phyloP scores from a whole-genome alignment of 371 early-diverging fungal genomes.

The Rhizopus delemar region DNA sequence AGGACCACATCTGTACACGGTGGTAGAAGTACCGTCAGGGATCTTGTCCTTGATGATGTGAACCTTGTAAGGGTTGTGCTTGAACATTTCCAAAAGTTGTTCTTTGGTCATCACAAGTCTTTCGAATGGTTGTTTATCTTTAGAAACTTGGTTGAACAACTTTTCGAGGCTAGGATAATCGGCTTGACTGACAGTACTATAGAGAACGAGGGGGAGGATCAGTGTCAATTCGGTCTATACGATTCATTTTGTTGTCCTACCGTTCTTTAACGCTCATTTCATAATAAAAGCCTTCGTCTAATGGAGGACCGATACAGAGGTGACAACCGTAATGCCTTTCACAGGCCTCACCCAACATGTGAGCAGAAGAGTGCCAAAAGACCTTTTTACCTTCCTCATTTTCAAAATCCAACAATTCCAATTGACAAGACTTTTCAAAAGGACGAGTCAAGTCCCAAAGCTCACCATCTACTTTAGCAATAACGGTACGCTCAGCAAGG shows the following conservation, averaged over 20 bases:
- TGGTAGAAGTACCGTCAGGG: slow-evolving; percentile 93
- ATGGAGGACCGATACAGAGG: slow-evolving; percentile 98
- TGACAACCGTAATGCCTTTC: slow-evolving; percentile 96
- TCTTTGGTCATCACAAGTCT: slow-evolving; percentile 90
- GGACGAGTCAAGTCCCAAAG: slow-evolving; percentile 94
- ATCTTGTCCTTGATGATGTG: slow-evolving; percentile 92
- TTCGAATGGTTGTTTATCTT: slow-evolving; percentile 96
- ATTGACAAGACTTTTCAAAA: slow-evolving; percentile 74
- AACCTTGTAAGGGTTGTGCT: slow-evolving; percentile 95
- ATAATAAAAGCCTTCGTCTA: slow-evolving; percentile 99
- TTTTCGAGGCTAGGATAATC: slow-evolving; percentile 91
- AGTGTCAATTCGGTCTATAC: background rate
- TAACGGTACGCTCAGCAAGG: slow-evolving; percentile 88
- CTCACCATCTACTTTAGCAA: slow-evolving; percentile 94
- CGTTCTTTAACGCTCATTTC: slow-evolving; percentile 90
- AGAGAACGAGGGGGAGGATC: background rate
- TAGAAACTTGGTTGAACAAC: slow-evolving; percentile 83
- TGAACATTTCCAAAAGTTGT: slow-evolving; percentile 96
- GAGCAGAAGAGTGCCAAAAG: slow-evolving; percentile 99
- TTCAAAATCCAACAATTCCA: slow-evolving; percentile 97
- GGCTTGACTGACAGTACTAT: slow-evolving; percentile 70
- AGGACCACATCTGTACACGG: slow-evolving; percentile 98
- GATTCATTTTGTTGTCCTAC: slow-evolving; percentile 24
- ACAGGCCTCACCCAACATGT: slow-evolving; percentile 98
- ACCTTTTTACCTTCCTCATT: slow-evolving; percentile 92